Conservation (phyloP, 768 basidiomycete species). For the Boletellus emodensis region DNA sequence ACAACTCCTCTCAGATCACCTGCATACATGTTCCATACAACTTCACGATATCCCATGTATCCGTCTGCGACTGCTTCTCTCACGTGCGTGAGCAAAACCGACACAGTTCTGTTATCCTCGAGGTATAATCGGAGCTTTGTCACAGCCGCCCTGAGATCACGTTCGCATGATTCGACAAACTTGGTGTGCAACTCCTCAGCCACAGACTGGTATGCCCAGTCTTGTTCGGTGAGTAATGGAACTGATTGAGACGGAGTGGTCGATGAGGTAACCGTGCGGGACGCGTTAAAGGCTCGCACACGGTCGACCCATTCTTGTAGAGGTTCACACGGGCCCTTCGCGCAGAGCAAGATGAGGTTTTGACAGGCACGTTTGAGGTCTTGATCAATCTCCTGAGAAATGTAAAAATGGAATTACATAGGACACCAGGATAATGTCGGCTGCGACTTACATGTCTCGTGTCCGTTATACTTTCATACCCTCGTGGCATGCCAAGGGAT, state of each 20-base stretch:
- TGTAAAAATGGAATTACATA: background rate
- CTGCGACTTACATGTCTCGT: conserved; percentile 59
- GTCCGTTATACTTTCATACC: conserved; percentile 60
- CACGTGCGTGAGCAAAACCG: conserved; percentile 73
- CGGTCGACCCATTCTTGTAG: conserved; percentile 62
- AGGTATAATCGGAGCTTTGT: conserved; percentile 71
- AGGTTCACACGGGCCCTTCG: conserved; percentile 52
- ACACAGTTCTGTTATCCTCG: conserved; percentile 73
- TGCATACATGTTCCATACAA: conserved; percentile 48
- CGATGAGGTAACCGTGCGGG: conserved; percentile 21
- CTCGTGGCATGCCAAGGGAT: conserved; percentile 60
- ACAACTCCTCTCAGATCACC: conserved; percentile 32
- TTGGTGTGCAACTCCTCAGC: conserved; percentile 47
- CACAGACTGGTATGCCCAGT: conserved; percentile 49
- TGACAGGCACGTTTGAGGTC: conserved; percentile 85
- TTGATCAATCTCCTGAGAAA: conserved; percentile 73
- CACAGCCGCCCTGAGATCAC: conserved; percentile 52
- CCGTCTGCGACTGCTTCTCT: conserved; percentile 70
- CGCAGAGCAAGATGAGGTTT: conserved; percentile 66
- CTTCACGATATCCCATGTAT: conserved; percentile 71
- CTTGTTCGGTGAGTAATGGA: conserved; percentile 35
- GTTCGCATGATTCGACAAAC: conserved; percentile 54
- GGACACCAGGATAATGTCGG: background rate
- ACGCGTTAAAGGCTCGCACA: conserved; percentile 34
- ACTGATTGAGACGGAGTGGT: conserved; percentile 11